Evolutionary conservation across 352 stramenopile genomes (phyloP).

Genomic region (Globisporangium splendens): DNA sequence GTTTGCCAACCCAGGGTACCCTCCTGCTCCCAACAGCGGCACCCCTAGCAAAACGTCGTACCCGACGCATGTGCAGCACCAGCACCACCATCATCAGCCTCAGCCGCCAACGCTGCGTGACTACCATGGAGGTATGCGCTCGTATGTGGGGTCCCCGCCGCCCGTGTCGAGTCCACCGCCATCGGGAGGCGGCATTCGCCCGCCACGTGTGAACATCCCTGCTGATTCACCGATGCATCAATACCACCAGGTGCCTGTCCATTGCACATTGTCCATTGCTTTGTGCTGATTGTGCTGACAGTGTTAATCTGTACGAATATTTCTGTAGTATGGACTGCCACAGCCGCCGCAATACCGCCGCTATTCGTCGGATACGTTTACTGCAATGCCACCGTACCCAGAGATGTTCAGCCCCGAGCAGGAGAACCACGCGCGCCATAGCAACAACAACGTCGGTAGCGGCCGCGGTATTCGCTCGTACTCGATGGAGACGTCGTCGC

Average conservation of each 20-base stretch:
- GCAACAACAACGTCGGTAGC: conserved; percentile 25
- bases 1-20: conserved; percentile 16
- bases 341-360: conserved; percentile 51
- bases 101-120: conserved; percentile 40
- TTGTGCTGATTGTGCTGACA: conserved; percentile 1
- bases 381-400: conserved; percentile 43
- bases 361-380: conserved; percentile 72
- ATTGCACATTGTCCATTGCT: no score
- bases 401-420: conserved; percentile 53
- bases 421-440: conserved; percentile 46
- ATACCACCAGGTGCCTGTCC: conserved; percentile 28
- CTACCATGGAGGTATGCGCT: conserved; percentile 52
- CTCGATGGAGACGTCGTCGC: conserved; percentile 61
- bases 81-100: conserved; percentile 42
- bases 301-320: no score
- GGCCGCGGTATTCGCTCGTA: conserved; percentile 70
- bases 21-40: conserved; percentile 16
- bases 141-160: conserved; percentile 33
- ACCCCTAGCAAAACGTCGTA: conserved; percentile 51
- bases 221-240: conserved; percentile 66
- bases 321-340: conserved; percentile 7
- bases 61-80: conserved; percentile 27
- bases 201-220: conserved; percentile 66
- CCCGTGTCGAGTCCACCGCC: conserved; percentile 36
- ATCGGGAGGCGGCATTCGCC: conserved; percentile 30